Base-by-base conservation (phyloP, 208 protist genomes). In the Leishmania tarentolae region DNA sequence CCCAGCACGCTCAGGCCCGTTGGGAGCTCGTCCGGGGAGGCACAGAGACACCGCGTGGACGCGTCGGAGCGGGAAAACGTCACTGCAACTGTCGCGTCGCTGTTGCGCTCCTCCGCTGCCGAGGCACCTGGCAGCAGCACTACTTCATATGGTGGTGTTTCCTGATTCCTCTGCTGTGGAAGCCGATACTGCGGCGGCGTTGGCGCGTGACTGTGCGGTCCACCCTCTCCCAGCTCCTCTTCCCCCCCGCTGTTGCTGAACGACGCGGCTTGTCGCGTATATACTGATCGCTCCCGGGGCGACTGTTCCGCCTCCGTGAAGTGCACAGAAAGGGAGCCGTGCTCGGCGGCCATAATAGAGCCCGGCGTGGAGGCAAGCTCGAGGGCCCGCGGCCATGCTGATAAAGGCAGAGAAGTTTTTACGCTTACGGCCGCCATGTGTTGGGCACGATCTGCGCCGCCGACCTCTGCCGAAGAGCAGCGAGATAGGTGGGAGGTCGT, bases 131-230 rank as follows among this genome's bases (percentile, higher is more conserved):
- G 2, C 35, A 9, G n/a, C 66, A 15, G 0, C 17, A 17, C 66
- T 2, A 0, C 40, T 35, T 53, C 53, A 21, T 19, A 7, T 28
- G 40, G 66, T 7, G 77, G 21, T 11, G 52, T 24, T 37, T 0
- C 53, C 15, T 1, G 24, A 4, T 0, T 52, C 40, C 19, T 52
- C 28, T 37, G 15, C n/a, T 9, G 50, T 5, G 19, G 52, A 44
- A 59, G 70, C 31, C 35, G 72, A 63, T 0, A n/a, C 21, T 9
- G 61, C 53, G 72, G 56, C 31, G 72, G 79, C 28, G 79, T 76
- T 13, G 70, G 79, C 35, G 79, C 79, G 72, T 82, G 79, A 53
- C 79, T 82, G 46, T 63, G 79, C 71, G 79, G 79, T 59, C 8
- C 79, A 5, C 72, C 59, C 21, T 78, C 79, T 0, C 31, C 72